phyloP scores from a whole-genome alignment of 1,284 basidiomycete species.

The Melampsora occidentalis region DNA sequence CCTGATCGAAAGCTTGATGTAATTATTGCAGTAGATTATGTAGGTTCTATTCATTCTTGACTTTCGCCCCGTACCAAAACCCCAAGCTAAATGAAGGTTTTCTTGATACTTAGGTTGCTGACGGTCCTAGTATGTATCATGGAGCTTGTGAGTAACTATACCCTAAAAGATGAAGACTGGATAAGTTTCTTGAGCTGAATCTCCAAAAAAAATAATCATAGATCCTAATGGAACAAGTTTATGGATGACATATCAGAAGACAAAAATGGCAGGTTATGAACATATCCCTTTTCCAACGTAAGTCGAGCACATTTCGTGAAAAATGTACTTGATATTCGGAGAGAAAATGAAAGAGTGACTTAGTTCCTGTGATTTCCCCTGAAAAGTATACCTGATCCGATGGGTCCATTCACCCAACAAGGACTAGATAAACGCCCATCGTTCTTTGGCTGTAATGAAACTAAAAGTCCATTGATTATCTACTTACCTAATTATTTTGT shows the following conservation, averaged over 20 bases:
- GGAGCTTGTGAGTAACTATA: slow-evolving; percentile 13
- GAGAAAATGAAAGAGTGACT: too few species aligned
- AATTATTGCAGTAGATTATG: slow-evolving; percentile 33
- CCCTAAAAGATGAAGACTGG: not conserved
- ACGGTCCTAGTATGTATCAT: slow-evolving; percentile 21
- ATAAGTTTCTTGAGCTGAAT: not conserved
- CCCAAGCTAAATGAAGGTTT: not conserved
- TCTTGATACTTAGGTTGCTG: not conserved
- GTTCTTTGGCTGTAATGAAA: slow-evolving; percentile 31
- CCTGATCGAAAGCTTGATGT: slow-evolving; percentile 27
- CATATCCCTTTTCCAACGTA: slow-evolving; percentile 26
- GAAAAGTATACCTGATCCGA: slow-evolving; percentile 22
- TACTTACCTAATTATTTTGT: slow-evolving; percentile 41
- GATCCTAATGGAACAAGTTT: slow-evolving; percentile 35
- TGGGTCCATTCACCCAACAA: slow-evolving; percentile 10
- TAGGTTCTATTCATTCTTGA: not conserved
- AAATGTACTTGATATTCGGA: too few species aligned
- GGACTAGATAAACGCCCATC: slow-evolving; percentile 21
- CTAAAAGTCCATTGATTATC: slow-evolving; percentile 8
- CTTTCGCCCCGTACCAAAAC: not conserved
- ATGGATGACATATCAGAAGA: slow-evolving; percentile 18
- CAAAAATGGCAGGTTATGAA: slow-evolving; percentile 22
- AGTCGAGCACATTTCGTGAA: not conserved
- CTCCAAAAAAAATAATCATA: not conserved
- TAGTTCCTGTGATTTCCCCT: too few species aligned